Evolutionary conservation across 1,139 yeast genomes (phyloP), one percentile per base, ranked within the genome.

Genomic region (Candida sojae): DNA sequence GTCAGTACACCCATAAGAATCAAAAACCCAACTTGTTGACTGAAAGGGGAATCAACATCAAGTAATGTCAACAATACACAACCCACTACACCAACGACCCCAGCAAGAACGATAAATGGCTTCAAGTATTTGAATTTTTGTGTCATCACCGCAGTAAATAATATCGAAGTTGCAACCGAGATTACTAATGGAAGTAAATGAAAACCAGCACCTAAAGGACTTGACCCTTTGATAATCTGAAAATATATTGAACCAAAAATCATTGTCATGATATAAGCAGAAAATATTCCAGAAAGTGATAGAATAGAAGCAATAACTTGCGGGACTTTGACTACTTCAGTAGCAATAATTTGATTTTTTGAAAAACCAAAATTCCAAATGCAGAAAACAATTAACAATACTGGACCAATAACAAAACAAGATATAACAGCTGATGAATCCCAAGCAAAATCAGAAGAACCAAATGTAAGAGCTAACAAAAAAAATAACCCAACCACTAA

Each of bases 361-460:
- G 70, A 61, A 42, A 50, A 61, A n/a, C 39, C 49, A 46, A 61
- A 64, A 49, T 66, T 67, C 71, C 71, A 68, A 21, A 64, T 43
- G 6, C 57, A 47, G 46, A 65, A 68, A 1, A 42, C 47, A 41
- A 59, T 51, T 30, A 43, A 30, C 5, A 60, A 42, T 10, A 60
- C 25, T 0, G 76, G 77, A 5, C 86, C 85, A 26, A 81, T 57
- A 1, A 68, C 57, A 45, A 80, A 70, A 64, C 80, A 66, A 5
- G 66, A 55, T 12, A 82, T 80, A 5, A 78, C 78, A 13, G 77
- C 61, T 0, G 79, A 61, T 31, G 83, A 77, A 51, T 73, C 57
- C 86, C 86, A 82, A 0, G 65, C 56, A 55, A 68, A 81, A 9
- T 77, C 66, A 2, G 73, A 64, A 38, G 83, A 82, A 6, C 83